A percentile compares a stretch with the other conserved stretches of the same genome.
Evolutionary conservation across 345 rosid genomes (phyloP).

Genomic region (Rhodamnia rubescens): DNA sequence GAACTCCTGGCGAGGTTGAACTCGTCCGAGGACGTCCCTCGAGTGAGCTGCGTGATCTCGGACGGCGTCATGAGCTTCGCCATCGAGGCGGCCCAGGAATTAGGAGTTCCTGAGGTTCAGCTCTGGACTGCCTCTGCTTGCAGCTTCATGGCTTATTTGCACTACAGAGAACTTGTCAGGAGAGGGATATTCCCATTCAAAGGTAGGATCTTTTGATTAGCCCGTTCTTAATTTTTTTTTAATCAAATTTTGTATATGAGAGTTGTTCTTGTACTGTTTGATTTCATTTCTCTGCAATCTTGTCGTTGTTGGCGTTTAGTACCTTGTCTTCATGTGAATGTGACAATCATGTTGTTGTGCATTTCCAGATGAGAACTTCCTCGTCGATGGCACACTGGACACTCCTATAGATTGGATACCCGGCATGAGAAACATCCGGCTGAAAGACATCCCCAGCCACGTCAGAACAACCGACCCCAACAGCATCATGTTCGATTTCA

Average conservation of each 20-base stretch:
- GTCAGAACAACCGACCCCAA: conserved; percentile 1
- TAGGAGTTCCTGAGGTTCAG: conserved; percentile 15
- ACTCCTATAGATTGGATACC: conserved; percentile 6
- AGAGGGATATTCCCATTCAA: conserved; percentile 19
- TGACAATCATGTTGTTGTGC: background rate
- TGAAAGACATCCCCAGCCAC: conserved; percentile 7
- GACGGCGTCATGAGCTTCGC: conserved; percentile 26
- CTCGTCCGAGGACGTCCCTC: conserved; percentile 1
- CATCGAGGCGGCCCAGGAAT: conserved; percentile 1
- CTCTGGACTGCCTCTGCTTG: conserved; percentile 16
- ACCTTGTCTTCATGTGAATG: background rate
- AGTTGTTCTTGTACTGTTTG: background rate
- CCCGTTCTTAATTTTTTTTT: background rate
- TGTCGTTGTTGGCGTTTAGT: background rate
- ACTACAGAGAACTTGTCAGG: conserved; percentile 1
- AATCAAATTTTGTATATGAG: background rate
- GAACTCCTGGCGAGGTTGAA: conserved; percentile 12
- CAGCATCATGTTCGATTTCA: conserved; percentile 3
- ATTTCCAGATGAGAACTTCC: conserved; percentile 5
- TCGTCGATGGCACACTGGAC: conserved; percentile 1
- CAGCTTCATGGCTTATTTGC: conserved; percentile 9
- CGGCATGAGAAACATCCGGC: conserved; percentile 1
- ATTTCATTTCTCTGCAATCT: background rate
- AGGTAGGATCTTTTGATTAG: background rate
- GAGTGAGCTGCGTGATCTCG: conserved; percentile 8